Conservation (phyloP, 208 protist genomes). For the Leishmania lainsoni region DNA sequence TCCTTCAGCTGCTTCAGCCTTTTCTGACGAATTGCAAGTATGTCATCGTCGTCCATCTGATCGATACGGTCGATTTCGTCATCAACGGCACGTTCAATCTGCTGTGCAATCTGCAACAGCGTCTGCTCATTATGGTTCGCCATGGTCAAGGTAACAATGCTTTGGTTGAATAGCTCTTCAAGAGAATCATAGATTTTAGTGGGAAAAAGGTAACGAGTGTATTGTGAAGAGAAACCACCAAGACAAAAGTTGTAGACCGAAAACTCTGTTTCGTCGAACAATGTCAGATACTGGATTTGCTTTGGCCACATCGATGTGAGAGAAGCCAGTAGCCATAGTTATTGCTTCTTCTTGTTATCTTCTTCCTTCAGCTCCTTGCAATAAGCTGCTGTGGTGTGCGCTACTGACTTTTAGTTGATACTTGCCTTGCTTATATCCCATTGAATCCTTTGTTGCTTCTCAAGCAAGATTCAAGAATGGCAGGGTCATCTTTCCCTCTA, state of each 20-base stretch:
- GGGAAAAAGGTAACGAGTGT: slow-evolving; percentile 4
- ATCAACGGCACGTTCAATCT: slow-evolving; percentile 87
- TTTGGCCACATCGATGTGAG: not conserved
- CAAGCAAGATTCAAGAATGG: slow-evolving; percentile 57
- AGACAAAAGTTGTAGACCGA: not conserved
- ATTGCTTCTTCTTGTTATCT: not conserved
- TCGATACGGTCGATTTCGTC: slow-evolving; percentile 84
- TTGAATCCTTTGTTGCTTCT: slow-evolving; percentile 41
- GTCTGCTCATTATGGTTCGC: slow-evolving; percentile 56
- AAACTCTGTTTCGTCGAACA: not conserved
- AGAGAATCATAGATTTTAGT: not conserved
- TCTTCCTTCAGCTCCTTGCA: not conserved
- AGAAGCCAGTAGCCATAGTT: not conserved
- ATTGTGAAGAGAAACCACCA: not conserved
- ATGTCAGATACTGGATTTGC: not conserved
- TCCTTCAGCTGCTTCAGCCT: slow-evolving; percentile 81
- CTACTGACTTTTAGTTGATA: not conserved
- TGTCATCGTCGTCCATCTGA: slow-evolving; percentile 91
- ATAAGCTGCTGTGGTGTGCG: not conserved
- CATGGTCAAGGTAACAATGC: slow-evolving; percentile 11
- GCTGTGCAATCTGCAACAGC: slow-evolving; percentile 76
- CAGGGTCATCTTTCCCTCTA: slow-evolving; percentile 45
- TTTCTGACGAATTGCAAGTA: slow-evolving; percentile 69
- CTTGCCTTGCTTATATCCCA: slow-evolving; percentile 8
- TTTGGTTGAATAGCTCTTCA: not conserved